These are phyloP conservation scores for Kwoniella mangroviensis DNA, from an alignment of 768 basidiomycete species.

Conservation along the genomic window DNA sequence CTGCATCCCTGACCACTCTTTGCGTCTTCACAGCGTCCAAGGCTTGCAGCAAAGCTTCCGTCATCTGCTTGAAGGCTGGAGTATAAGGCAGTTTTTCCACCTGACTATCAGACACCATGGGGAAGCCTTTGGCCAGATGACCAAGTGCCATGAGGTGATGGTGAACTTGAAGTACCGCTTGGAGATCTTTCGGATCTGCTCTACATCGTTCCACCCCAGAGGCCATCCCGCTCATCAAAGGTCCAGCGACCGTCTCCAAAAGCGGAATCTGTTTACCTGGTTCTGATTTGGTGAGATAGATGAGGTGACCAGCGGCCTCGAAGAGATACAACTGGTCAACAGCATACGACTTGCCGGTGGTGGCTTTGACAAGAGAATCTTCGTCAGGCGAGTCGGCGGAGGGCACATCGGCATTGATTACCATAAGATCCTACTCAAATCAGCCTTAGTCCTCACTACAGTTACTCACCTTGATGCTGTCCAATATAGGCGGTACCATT, in stretches of 20 bases:
- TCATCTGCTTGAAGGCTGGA: constrained; percentile 79
- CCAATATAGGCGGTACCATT: constrained; percentile 72
- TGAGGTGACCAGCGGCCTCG: constrained; percentile 83
- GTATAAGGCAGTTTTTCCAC: constrained; percentile 63
- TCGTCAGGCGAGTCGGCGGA: constrained; percentile 73
- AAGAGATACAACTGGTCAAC: constrained; percentile 93
- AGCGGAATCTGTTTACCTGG: constrained; percentile 69
- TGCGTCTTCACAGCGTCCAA: constrained; percentile 85
- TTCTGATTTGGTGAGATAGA: constrained; percentile 72
- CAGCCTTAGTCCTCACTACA: background rate
- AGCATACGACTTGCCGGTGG: constrained; percentile 72
- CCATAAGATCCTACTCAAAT: constrained; percentile 69
- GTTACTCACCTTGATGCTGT: constrained; percentile 57
- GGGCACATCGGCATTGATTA: constrained; percentile 75
- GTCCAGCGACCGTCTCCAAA: constrained; percentile 74
- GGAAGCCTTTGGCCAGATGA: constrained; percentile 94
- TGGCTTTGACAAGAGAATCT: constrained; percentile 70
- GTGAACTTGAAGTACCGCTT: constrained; percentile 84
- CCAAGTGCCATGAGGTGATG: constrained; percentile 94
- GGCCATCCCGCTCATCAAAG: constrained; percentile 70
- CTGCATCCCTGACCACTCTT: constrained; percentile 88
- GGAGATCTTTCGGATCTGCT: constrained; percentile 68
- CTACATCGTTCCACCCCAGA: constrained; percentile 65
- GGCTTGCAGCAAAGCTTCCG: constrained; percentile 82
- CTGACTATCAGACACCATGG: constrained; percentile 77